Conservation (phyloP, 176 grass and related monocot species). For the Phoenix dactylifera region DNA sequence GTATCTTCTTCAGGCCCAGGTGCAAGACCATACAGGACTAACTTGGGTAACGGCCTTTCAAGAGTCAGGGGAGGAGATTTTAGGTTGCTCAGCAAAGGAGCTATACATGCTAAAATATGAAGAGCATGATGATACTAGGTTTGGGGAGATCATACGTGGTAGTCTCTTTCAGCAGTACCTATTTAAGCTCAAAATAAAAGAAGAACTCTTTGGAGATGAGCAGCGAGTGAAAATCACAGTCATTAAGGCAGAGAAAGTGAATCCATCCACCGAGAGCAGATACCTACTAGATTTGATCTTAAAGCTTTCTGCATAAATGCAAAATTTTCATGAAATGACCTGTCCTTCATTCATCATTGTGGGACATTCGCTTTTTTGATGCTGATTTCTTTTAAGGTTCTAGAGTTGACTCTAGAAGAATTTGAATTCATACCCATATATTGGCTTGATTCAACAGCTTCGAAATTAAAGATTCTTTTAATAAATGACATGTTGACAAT, state of each 20-base stretch:
- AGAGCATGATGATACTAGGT: slow-evolving; percentile 34
- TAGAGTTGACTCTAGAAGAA: too few species aligned
- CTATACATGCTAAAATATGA: slow-evolving; percentile 44
- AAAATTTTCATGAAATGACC: too few species aligned
- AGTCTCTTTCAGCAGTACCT: slow-evolving; percentile 54
- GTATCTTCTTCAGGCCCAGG: slow-evolving; percentile 75
- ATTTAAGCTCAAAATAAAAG: slow-evolving; percentile 82
- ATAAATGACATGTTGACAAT: too few species aligned
- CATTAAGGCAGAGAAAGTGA: slow-evolving; percentile 56
- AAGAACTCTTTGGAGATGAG: slow-evolving; percentile 68
- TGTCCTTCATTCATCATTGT: too few species aligned
- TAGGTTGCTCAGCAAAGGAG: slow-evolving; percentile 60
- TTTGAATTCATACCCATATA: too few species aligned
- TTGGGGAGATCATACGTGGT: slow-evolving; percentile 35
- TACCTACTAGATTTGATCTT: slow-evolving; percentile 53
- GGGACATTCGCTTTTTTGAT: too few species aligned
- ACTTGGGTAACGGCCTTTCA: slow-evolving; percentile 82
- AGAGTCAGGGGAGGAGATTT: slow-evolving; percentile 62
- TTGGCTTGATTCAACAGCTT: too few species aligned
- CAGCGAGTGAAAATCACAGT: slow-evolving; percentile 62
- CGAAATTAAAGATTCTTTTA: too few species aligned
- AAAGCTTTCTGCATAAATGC: slow-evolving; percentile 8
- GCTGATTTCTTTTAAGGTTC: too few species aligned
- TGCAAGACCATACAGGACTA: slow-evolving; percentile 84
- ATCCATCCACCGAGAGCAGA: slow-evolving; percentile 63